These are phyloP conservation scores for Rhizoclosmatium globosum DNA, from an alignment of 192 early-diverging fungal genomes.

Conservation along the genomic window DNA sequence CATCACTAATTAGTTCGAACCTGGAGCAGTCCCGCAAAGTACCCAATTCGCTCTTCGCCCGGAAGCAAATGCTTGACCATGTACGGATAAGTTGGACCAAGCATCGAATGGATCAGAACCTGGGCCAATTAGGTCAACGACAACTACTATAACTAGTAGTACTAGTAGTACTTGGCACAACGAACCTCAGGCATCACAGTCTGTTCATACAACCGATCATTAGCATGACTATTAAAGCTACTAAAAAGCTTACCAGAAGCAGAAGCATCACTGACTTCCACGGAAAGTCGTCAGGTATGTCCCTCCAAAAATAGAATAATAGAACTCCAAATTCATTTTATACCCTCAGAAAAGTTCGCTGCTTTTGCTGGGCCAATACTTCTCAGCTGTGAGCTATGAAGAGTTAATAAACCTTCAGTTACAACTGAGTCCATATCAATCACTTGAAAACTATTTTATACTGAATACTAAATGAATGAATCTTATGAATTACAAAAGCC, in stretches of 20 bases:
- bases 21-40: slow-evolving; percentile 49
- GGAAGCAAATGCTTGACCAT: slow-evolving; percentile 48
- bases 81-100: slow-evolving; percentile 52
- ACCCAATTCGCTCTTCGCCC: slow-evolving; percentile 34
- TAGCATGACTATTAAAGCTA: neutral
- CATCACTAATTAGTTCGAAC: slow-evolving; percentile 1
- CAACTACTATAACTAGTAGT: neutral
- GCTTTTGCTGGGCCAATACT: too few species aligned
- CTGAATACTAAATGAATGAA: too few species aligned
- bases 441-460: too few species aligned
- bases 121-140: neutral
- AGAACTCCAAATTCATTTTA: too few species aligned
- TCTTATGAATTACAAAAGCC: too few species aligned
- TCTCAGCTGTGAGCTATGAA: too few species aligned
- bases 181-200: slow-evolving; percentile 31
- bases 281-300: slow-evolving; percentile 14
- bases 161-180: neutral
- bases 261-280: neutral
- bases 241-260: neutral
- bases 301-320: neutral
- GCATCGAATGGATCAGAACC: slow-evolving; percentile 50
- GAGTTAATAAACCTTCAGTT: too few species aligned
- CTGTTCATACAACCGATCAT: neutral
- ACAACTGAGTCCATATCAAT: too few species aligned
- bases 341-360: too few species aligned